Evolutionary conservation across 2,329 filamentous ascomycete genomes (phyloP), one percentile per base, ranked within the genome.

Genomic region (Cladophialophora chaetospira): DNA sequence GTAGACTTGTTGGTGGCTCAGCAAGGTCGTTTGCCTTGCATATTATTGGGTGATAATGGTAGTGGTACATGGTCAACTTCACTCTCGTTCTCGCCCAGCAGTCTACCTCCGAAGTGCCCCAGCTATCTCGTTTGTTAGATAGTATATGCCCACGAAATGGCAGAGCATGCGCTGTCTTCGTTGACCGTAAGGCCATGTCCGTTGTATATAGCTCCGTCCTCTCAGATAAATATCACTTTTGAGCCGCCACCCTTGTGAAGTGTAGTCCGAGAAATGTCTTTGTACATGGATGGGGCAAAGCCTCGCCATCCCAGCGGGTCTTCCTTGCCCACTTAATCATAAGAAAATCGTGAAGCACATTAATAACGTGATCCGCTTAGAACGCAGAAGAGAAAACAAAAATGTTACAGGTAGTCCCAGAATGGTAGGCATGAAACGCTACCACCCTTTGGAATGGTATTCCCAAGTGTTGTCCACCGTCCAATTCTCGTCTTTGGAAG

Each of bases 401-500:
- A 38, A 57, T 33, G 43, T 44, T 44, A 56, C 54, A 47, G 5
- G 44, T 19, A 21, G 26, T 26, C 15, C 19, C 23, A 13, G 21
- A 8, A 19, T 6, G 5, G 23, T n/a, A 23, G 10, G 11, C 23
- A 13, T 44, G 40, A 15, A 44, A n/a, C 15, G 21, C 50, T 53
- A 95, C 91, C 91, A 96, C 68, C 90, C 91, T 71, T 90, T 89
- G 62, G 87, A 82, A 71, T 95, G 88, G 75, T 94, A 95, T 68
- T 91, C 89, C 70, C 85, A 85, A n/a, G 89, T 84, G 42, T 87
- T 85, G 68, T 88, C 85, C 68, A 95, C 91, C 72, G 94, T 94
- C 85, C 84, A 93, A 67, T 88, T 91, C 67, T 81, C 85, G 67
- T 86, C 84, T 68, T 88, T 88, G 60, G 81, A 78, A 53, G 53